These are phyloP conservation scores for Candida adriatica DNA, from an alignment of 805 yeast species.

Conservation along the genomic window DNA sequence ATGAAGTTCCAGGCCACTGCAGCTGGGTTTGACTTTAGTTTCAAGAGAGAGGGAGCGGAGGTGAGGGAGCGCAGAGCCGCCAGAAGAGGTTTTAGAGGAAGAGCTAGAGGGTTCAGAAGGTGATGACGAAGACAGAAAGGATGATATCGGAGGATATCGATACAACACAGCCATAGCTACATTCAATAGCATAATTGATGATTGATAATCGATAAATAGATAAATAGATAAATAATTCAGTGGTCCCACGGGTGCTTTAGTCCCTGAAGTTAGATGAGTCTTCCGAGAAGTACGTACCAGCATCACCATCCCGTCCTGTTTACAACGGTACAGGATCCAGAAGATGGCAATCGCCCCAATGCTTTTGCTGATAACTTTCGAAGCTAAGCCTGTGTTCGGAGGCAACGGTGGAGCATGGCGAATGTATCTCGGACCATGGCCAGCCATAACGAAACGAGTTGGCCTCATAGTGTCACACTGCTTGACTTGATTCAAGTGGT, in stretches of 20 bases:
- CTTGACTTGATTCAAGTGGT: not conserved
- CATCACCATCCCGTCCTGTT: constrained; percentile 64
- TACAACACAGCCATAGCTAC: constrained; percentile 10
- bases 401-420: constrained; percentile 56
- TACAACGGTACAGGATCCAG: constrained; percentile 76
- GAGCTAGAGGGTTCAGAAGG: constrained; percentile 22
- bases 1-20: constrained; percentile 47
- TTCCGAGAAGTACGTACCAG: constrained; percentile 34
- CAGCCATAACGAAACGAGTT: constrained; percentile 7
- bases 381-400: constrained; percentile 56
- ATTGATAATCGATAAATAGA: not conserved
- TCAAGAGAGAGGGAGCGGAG: constrained; percentile 29
- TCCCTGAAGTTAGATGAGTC: constrained; percentile 24
- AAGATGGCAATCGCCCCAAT: constrained; percentile 88
- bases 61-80: constrained; percentile 15
- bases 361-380: constrained; percentile 53
- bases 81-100: constrained; percentile 12
- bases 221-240: constrained; percentile 3
- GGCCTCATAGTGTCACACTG: constrained; percentile 9
- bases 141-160: constrained; percentile 1
- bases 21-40: constrained; percentile 58
- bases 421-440: constrained; percentile 22
- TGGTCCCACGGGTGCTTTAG: constrained; percentile 39
- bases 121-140: constrained; percentile 11
- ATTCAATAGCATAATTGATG: not conserved